Base-by-base conservation (phyloP, 352 stramenopile genomes). In the Globisporangium rhizosaccharum region DNA sequence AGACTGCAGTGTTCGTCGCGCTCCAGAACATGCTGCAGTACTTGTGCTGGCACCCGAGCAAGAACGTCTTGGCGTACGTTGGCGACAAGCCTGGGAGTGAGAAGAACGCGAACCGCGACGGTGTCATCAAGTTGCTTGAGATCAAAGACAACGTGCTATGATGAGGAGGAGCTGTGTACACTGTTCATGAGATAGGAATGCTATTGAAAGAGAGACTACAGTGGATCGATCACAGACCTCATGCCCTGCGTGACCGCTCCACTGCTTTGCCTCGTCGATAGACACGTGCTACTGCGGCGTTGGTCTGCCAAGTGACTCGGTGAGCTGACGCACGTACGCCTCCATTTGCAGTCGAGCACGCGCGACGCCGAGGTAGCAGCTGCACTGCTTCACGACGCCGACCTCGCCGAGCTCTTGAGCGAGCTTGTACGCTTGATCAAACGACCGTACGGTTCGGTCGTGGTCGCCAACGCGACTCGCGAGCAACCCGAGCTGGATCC, bases 91-190 rank as follows among this genome's bases (percentile, higher is more conserved):
- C 76, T 8, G 75, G 74, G 12, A 86, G 61, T 52, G 81, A 94
- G 14, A 90, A 91, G 65, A 92, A 94, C 63, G 72, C 68, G 41
- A 88, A 90, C 51, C 79, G 85, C 33, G 81, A 90, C 48, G 85
- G 85, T 36, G 81, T 91, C 36, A 92, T 94, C 66, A 94, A 94
- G 70, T 75, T 85, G 65, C 79, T 92, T 30, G 75, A 90, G 68
- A 64, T 94, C 54, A 87, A 82, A 53, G 74, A 78, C 30, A 71
- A 20, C 41, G 28, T 52, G 41, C 36, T 37, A 37, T 49, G 62
- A 45, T 23, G 23, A 23, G 12, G 50, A 36, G 45, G n/a, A 15
- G 55, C 23, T 37, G 61, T 49, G 44, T 36, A 57, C 10, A 17
- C 8, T 6, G 33, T 10, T 36, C 33, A 12, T 1, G n/a, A 18